phyloP scores from a whole-genome alignment of 1,284 basidiomycete species.

The Tremellales sp. region DNA sequence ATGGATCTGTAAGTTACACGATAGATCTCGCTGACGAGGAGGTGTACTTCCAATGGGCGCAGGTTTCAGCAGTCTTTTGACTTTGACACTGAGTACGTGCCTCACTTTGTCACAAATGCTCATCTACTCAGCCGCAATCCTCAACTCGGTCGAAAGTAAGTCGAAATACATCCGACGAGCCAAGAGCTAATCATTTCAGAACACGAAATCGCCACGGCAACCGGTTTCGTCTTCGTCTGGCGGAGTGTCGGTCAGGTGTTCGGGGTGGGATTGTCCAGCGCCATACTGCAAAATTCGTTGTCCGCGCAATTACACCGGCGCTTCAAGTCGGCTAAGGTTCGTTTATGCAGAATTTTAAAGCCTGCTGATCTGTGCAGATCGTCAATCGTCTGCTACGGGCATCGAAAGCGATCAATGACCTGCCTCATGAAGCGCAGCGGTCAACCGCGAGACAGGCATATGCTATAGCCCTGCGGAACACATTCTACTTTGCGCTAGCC shows the following conservation, averaged over 20 bases:
- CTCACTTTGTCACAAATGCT: not conserved
- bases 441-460: constrained; percentile 23
- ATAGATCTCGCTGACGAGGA: not conserved
- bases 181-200: constrained; percentile 6
- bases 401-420: constrained; percentile 17
- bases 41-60: constrained; percentile 27
- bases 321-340: constrained; percentile 17
- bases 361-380: constrained; percentile 4
- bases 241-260: constrained; percentile 29
- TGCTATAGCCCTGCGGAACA: constrained; percentile 17
- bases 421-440: constrained; percentile 13
- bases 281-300: constrained; percentile 25
- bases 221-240: constrained; percentile 29
- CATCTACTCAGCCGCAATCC: constrained; percentile 17
- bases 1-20: constrained; percentile 15
- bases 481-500: constrained; percentile 23
- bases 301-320: constrained; percentile 12
- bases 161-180: too few species aligned
- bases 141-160: constrained; percentile 26
- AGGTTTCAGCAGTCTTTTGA: constrained; percentile 26
- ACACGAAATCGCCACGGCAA: constrained; percentile 23
- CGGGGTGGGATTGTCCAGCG: constrained; percentile 28
- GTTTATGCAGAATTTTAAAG: not conserved
- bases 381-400: constrained; percentile 23
- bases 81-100: constrained; percentile 21